These are phyloP conservation scores for Sophora flavescens DNA, from an alignment of 306 rosid species.

Conservation along the genomic window DNA sequence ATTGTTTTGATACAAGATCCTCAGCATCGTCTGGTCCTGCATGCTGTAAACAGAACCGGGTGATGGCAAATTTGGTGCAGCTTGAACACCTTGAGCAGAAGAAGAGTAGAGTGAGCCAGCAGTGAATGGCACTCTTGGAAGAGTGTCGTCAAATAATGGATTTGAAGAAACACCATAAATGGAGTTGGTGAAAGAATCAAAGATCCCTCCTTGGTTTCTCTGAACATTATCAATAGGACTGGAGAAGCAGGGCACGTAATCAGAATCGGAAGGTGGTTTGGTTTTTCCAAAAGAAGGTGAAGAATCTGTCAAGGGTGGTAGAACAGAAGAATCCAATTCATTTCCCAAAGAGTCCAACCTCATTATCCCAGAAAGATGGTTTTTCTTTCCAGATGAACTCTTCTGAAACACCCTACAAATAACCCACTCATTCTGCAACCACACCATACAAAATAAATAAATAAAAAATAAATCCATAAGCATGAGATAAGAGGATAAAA, in stretches of 20 bases:
- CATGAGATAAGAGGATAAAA: background rate
- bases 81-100: conserved; percentile 38
- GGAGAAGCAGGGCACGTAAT: conserved; percentile 99
- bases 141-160: conserved; percentile 37
- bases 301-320: conserved; percentile 81
- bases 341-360: conserved; percentile 55
- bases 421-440: conserved; percentile 92
- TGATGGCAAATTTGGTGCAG: conserved; percentile 44
- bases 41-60: conserved; percentile 49
- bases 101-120: conserved; percentile 51
- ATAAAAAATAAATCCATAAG: background rate
- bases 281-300: conserved; percentile 56
- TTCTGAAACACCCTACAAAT: conserved; percentile 91
- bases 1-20: conserved; percentile 66
- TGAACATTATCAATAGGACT: conserved; percentile 61
- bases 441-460: too few relatives aligned
- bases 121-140: conserved; percentile 55
- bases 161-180: conserved; percentile 53
- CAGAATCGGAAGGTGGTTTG: conserved; percentile 53
- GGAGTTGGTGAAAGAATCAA: conserved; percentile 57
- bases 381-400: conserved; percentile 78
- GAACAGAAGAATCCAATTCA: conserved; percentile 56
- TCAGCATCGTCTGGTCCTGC: conserved; percentile 65
- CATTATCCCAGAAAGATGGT: conserved; percentile 66
- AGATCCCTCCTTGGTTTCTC: conserved; percentile 61